Evolutionary conservation across 2,329 filamentous ascomycete genomes (phyloP).

Genomic region (Colletotrichum sp.): DNA sequence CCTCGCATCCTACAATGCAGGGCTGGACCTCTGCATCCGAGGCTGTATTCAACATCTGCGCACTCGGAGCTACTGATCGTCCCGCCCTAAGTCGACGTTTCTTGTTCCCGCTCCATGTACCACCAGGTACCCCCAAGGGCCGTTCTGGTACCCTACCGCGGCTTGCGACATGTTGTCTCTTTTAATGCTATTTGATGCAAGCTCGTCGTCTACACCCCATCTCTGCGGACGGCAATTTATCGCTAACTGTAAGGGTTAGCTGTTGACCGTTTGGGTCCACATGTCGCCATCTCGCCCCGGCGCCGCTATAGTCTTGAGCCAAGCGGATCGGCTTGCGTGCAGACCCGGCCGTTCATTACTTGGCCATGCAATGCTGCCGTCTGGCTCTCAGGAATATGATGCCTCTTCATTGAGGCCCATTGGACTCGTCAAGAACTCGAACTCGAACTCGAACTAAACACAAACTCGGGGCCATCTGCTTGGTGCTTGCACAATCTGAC

Average conservation of each 20-base stretch:
- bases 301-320: not conserved
- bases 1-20: not conserved
- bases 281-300: not conserved
- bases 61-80: not conserved
- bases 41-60: not conserved
- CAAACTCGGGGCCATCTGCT: not conserved
- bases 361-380: not conserved
- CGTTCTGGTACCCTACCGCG: not conserved
- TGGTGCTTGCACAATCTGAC: not conserved
- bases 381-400: not conserved
- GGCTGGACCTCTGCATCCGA: not conserved
- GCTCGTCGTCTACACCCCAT: not conserved
- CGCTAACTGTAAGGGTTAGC: not conserved
- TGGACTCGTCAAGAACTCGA: not conserved
- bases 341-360: not conserved
- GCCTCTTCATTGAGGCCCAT: not conserved
- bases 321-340: not conserved
- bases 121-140: not conserved
- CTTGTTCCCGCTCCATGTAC: not conserved
- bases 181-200: not conserved
- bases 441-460: not conserved
- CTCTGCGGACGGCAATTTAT: constrained; percentile 4
- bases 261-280: not conserved
- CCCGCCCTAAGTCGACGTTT: not conserved
- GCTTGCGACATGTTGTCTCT: constrained; percentile 17